A percentile compares a stretch with the other conserved stretches of the same genome.
Conservation (phyloP, 2,329 filamentous ascomycete species). For the Teratosphaeria epicoccoides region DNA sequence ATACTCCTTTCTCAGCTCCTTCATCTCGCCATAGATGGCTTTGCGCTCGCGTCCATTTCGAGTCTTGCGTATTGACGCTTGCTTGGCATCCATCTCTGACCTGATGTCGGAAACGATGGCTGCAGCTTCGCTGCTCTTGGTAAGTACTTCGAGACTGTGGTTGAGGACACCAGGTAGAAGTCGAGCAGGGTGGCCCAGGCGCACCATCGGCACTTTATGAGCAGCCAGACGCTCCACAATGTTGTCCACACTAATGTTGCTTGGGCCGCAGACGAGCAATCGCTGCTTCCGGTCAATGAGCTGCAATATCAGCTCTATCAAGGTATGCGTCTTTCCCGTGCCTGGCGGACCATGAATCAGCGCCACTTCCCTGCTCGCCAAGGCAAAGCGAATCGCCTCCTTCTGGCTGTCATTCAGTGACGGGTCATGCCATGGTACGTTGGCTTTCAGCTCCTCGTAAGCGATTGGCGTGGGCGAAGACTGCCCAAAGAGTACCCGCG, state of each 20-base stretch:
- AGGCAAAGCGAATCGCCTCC: conserved; percentile 63
- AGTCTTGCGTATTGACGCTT: conserved; percentile 79
- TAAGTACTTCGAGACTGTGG: conserved; percentile 85
- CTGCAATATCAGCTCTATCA: conserved; percentile 93
- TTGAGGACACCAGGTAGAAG: conserved; percentile 77
- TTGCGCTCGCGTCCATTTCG: conserved; percentile 67
- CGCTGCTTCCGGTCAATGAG: conserved; percentile 62
- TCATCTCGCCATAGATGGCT: conserved; percentile 75
- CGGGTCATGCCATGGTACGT: conserved; percentile 45
- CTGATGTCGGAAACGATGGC: conserved; percentile 82
- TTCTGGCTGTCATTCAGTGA: conserved; percentile 52
- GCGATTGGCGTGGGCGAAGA: conserved; percentile 41
- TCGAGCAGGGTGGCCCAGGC: conserved; percentile 84
- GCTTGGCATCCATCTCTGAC: conserved; percentile 85
- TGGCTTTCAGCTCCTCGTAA: conserved; percentile 31
- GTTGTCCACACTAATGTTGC: conserved; percentile 96
- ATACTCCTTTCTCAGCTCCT: conserved; percentile 78
- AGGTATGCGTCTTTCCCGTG: conserved; percentile 91
- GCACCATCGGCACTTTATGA: conserved; percentile 75
- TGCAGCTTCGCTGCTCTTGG: conserved; percentile 79
- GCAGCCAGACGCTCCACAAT: conserved; percentile 85
- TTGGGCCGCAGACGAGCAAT: conserved; percentile 88
- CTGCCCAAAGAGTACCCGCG: conserved; percentile 51
- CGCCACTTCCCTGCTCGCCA: conserved; percentile 70
- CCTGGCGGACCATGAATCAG: conserved; percentile 92